phyloP scores from a whole-genome alignment of 768 basidiomycete genomes.

The Kwoniella sp. region DNA sequence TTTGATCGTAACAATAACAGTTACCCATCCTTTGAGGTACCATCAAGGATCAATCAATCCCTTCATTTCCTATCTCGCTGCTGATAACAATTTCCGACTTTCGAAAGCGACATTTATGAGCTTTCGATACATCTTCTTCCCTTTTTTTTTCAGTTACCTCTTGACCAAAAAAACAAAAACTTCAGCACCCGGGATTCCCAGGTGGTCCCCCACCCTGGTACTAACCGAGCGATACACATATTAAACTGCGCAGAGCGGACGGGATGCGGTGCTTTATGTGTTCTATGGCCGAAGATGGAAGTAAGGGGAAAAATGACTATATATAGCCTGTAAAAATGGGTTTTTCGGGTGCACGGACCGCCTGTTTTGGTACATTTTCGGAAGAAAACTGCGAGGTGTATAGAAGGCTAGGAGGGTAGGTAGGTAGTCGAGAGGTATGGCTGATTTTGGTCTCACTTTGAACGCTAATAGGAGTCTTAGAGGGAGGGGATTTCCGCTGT shows the following conservation, averaged over 20 bases:
- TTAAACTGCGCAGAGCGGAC: slow-evolving; percentile 2
- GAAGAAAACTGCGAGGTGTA: too few species aligned
- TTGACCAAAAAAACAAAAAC: not conserved
- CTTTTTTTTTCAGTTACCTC: not conserved
- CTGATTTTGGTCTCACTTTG: too few species aligned
- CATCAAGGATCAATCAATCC: too few species aligned
- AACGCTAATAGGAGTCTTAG: too few species aligned
- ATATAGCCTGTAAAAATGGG: not conserved
- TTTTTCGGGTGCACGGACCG: not conserved
- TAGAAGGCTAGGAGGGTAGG: too few species aligned
- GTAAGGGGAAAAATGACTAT: not conserved
- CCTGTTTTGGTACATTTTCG: not conserved
- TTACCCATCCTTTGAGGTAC: too few species aligned
- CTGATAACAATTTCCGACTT: too few species aligned
- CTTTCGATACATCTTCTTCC: not conserved
- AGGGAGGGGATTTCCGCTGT: too few species aligned
- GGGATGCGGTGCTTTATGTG: slow-evolving; percentile 2
- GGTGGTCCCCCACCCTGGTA: slow-evolving; percentile 2
- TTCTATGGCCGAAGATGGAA: slow-evolving; percentile 2
- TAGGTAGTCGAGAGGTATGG: too few species aligned
- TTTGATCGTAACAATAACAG: too few species aligned
- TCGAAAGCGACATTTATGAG: too few species aligned
- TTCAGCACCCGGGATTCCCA: slow-evolving; percentile 2
- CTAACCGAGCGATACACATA: slow-evolving; percentile 3
- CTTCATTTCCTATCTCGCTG: too few species aligned